Evolutionary conservation across 2,329 filamentous ascomycete species (phyloP).

Genomic region (Apiospora arundinis): DNA sequence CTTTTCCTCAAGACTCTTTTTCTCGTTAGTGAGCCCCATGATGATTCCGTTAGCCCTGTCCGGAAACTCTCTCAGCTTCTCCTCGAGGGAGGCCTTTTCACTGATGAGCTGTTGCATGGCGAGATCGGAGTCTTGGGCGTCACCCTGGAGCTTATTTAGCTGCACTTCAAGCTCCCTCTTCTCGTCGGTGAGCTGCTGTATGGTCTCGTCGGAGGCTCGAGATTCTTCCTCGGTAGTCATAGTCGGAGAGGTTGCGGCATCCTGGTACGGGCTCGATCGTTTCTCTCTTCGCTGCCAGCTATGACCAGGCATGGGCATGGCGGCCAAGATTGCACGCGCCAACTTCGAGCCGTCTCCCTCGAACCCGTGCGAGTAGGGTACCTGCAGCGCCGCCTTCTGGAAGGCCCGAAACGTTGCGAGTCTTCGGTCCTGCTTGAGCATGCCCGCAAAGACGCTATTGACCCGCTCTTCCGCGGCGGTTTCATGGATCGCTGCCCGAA

Average conservation of each 20-base stretch:
- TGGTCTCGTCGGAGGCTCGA: background rate
- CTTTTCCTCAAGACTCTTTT: background rate
- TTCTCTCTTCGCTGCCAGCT: background rate
- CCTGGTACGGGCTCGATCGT: background rate
- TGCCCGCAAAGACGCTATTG: background rate
- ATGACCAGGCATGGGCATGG: background rate
- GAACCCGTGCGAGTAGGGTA: background rate
- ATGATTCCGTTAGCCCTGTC: background rate
- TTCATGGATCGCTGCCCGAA: background rate
- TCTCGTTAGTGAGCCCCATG: background rate
- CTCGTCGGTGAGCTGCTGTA: background rate
- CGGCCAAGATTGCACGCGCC: background rate
- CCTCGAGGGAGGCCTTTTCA: background rate
- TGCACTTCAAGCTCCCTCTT: background rate
- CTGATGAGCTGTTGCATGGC: background rate
- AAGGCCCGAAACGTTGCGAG: background rate
- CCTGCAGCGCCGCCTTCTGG: background rate
- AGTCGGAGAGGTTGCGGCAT: too few relatives aligned
- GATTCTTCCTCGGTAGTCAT: background rate
- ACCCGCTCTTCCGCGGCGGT: background rate
- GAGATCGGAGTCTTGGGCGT: background rate
- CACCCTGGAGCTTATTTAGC: background rate
- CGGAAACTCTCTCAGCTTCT: background rate
- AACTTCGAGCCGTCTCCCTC: background rate
- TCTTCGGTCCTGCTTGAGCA: background rate